Evolutionary conservation across 2,329 filamentous ascomycete genomes (phyloP).

Genomic region (Alternaria postmessia): DNA sequence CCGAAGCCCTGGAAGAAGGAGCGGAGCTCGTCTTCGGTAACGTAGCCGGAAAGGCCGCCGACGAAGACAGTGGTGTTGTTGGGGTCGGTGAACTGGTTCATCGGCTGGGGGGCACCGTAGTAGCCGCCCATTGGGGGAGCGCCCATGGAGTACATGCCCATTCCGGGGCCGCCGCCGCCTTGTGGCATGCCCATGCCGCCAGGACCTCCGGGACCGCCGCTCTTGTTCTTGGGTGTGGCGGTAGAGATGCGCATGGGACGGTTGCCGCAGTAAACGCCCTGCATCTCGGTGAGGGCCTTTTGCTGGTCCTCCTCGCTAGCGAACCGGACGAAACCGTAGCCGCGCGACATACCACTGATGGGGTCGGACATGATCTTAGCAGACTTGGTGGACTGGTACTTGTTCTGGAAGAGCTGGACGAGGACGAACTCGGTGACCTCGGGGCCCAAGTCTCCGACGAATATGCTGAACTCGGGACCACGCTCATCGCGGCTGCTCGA

Average conservation of each 20-base stretch:
- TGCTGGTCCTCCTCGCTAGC: slow-evolving; percentile 96
- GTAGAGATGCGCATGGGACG: slow-evolving; percentile 98
- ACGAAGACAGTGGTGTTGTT: slow-evolving; percentile 99
- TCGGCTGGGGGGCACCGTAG: slow-evolving; percentile 74
- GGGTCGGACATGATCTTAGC: slow-evolving; percentile 99
- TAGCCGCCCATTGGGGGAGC: slow-evolving; percentile 70
- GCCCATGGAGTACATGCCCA: slow-evolving; percentile 75
- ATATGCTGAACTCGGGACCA: slow-evolving; percentile 95
- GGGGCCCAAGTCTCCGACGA: slow-evolving; percentile 95
- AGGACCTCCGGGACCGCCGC: slow-evolving; percentile 62
- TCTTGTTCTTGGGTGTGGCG: slow-evolving; percentile 93
- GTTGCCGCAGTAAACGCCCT: slow-evolving; percentile 98
- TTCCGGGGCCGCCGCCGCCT: slow-evolving; percentile 47
- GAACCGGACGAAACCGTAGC: slow-evolving; percentile 98
- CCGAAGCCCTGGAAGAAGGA: slow-evolving; percentile 99
- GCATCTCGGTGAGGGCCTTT: slow-evolving; percentile 95
- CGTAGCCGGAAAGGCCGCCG: slow-evolving; percentile 94
- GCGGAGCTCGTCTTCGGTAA: slow-evolving; percentile 98
- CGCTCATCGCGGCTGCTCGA: slow-evolving; percentile 78
- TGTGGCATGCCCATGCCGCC: slow-evolving; percentile 62
- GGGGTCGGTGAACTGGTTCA: slow-evolving; percentile 99
- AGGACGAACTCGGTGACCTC: slow-evolving; percentile 99
- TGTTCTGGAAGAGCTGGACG: slow-evolving; percentile 94
- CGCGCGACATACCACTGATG: slow-evolving; percentile 95
- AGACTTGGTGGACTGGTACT: slow-evolving; percentile 97